Conservation (phyloP, 1,284 basidiomycete species). For the Leccinum pachyderme region DNA sequence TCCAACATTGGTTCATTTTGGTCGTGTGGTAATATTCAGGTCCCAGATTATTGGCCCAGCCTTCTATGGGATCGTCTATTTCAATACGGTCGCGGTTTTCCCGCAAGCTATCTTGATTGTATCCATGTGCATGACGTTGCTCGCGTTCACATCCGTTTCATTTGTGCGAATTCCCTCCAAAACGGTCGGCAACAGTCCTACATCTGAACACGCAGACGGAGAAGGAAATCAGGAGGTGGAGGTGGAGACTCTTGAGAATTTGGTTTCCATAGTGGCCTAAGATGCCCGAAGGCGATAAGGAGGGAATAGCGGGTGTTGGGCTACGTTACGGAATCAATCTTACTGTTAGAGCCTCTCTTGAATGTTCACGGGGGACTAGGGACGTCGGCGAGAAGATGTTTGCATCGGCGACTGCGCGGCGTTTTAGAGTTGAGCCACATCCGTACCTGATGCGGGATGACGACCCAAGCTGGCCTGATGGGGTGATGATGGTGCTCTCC, state of each 20-base stretch:
- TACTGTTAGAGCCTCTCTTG: background rate
- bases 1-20: background rate
- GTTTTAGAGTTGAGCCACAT: too few species aligned
- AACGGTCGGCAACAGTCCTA: background rate
- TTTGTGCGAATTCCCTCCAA: slow-evolving; percentile 35
- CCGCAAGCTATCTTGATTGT: slow-evolving; percentile 46
- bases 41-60: slow-evolving; percentile 47
- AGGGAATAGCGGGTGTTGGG: background rate
- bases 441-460: too few species aligned
- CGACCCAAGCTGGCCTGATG: too few species aligned
- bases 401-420: too few species aligned
- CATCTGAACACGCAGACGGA: slow-evolving; percentile 2
- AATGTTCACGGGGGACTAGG: background rate
- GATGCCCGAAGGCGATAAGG: slow-evolving; percentile 4
- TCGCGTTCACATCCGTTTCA: slow-evolving; percentile 35
- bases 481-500: background rate
- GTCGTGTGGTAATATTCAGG: slow-evolving; percentile 24
- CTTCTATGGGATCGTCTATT: slow-evolving; percentile 49
- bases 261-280: slow-evolving; percentile 1
- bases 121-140: slow-evolving; percentile 23
- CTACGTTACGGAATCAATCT: background rate
- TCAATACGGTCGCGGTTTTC: slow-evolving; percentile 44
- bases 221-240: background rate
- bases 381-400: background rate
- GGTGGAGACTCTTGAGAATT: slow-evolving; percentile 1